Percentiles rank a stretch among this genome's conserved stretches.
Conservation (phyloP, 2,329 filamentous ascomycete species). For the Colletotrichum sp. region DNA sequence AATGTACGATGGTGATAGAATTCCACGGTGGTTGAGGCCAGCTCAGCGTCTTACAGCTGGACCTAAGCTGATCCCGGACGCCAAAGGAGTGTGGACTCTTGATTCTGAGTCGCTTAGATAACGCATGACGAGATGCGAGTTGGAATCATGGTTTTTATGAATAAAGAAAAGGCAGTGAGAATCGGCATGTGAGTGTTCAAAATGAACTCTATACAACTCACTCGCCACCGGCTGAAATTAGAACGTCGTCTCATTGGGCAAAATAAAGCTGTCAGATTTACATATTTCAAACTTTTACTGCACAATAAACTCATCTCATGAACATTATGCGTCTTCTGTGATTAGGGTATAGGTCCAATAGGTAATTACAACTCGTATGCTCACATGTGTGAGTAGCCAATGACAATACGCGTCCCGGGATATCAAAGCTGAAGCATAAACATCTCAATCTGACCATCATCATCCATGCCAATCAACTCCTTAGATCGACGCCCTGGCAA, state of each 20-base stretch:
- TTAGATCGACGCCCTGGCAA: conserved; percentile 16
- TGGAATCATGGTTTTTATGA: background rate
- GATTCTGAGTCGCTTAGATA: background rate
- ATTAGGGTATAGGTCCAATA: conserved; percentile 8
- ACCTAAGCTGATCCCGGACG: background rate
- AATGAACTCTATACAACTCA: background rate
- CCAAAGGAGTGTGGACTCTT: fast-evolving
- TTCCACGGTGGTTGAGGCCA: background rate
- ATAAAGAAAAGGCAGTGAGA: background rate
- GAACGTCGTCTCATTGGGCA: background rate
- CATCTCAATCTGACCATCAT: background rate
- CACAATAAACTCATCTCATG: background rate
- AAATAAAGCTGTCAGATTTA: fast-evolving
- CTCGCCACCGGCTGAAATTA: no score
- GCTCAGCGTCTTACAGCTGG: background rate
- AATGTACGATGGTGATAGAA: fast-evolving
- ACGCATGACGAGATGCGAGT: background rate
- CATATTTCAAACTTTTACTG: fast-evolving
- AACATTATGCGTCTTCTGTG: background rate
- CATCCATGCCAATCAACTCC: background rate
- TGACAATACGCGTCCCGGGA: background rate
- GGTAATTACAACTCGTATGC: conserved; percentile 7
- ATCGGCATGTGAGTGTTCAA: background rate
- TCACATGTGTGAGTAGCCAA: background rate
- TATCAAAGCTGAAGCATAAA: conserved; percentile 12